Evolutionary conservation across 1,284 basidiomycete species (phyloP).

Genomic region (Malassezia yamatoensis): DNA sequence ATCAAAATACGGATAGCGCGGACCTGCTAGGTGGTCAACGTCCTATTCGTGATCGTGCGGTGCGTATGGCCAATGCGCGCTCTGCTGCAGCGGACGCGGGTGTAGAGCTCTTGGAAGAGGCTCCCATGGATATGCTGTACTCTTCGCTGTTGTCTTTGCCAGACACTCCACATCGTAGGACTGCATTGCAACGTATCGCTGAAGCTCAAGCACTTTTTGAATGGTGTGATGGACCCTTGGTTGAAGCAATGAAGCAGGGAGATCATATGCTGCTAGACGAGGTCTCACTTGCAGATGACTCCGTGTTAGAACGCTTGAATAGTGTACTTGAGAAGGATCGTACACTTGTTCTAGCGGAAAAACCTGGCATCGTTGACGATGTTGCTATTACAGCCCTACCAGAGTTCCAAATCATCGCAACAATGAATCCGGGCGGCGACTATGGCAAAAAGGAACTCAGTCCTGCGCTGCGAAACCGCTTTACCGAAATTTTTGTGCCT

Average conservation of each 20-base stretch:
- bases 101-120: neutral
- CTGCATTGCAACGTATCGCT: constrained; percentile 30
- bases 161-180: constrained; percentile 20
- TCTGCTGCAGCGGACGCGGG: neutral
- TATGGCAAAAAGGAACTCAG: constrained; percentile 99
- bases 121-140: neutral
- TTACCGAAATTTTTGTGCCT: constrained; percentile 99
- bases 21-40: constrained; percentile 90
- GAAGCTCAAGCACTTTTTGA: constrained; percentile 72
- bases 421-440: constrained; percentile 99
- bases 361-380: constrained; percentile 16
- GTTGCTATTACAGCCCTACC: constrained; percentile 24
- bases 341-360: constrained; percentile 80
- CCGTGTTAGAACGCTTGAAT: constrained; percentile 91
- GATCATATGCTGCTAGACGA: constrained; percentile 88
- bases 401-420: constrained; percentile 80
- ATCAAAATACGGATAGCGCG: constrained; percentile 98
- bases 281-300: constrained; percentile 95
- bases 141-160: neutral
- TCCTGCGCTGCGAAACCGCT: constrained; percentile 89
- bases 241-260: constrained; percentile 79
- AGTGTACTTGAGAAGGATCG: constrained; percentile 86
- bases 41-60: constrained; percentile 70
- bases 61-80: constrained; percentile 1
- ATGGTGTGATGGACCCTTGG: constrained; percentile 90